Evolutionary conservation across 2,329 filamentous ascomycete genomes (phyloP).

Genomic region (Coniella lustricola): DNA sequence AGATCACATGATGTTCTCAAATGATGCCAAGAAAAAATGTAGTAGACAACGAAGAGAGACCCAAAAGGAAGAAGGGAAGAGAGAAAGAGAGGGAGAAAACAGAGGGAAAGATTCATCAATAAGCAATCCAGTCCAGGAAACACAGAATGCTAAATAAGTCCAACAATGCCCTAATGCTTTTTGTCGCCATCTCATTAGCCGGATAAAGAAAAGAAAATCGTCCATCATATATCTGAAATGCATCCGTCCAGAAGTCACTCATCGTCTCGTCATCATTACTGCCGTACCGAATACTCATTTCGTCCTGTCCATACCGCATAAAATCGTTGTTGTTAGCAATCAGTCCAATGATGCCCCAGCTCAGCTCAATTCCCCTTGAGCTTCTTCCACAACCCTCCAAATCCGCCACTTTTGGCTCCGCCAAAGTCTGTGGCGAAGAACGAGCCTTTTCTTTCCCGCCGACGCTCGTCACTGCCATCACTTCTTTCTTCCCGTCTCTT

Average conservation of each 20-base stretch:
- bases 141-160: not conserved
- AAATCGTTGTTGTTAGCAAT: not conserved
- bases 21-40: not conserved
- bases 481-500: constrained; percentile 25
- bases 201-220: no score
- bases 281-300: not conserved
- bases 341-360: not conserved
- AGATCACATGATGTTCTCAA: no score
- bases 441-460: constrained; percentile 33
- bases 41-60: no score
- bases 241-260: no score
- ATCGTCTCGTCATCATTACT: no score
- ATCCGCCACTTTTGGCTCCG: constrained; percentile 36
- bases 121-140: no score
- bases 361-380: constrained; percentile 27
- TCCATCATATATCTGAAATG: no score
- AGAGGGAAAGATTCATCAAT: not conserved
- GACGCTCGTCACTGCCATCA: constrained; percentile 38
- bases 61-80: not conserved
- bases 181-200: no score
- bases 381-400: constrained; percentile 53
- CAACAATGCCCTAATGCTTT: no score
- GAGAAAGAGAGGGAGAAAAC: not conserved
- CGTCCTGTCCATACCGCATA: not conserved
- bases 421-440: constrained; percentile 32